Evolutionary conservation across 164 flowering plant genomes (phyloP).

Genomic region (Kingdonia uniflora): DNA sequence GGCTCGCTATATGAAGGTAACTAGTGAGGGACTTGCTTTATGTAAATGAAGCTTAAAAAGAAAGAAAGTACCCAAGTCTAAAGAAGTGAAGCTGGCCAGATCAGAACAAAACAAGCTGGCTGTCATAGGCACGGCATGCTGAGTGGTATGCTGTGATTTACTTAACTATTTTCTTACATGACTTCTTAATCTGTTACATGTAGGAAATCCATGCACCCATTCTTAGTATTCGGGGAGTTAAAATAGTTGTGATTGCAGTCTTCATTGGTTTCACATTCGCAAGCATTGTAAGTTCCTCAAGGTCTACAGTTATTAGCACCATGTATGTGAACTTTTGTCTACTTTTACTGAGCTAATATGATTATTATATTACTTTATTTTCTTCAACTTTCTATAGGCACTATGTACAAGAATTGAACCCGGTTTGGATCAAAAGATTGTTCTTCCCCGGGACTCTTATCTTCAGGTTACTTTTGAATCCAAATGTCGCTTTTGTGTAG

Average conservation of each 20-base stretch:
- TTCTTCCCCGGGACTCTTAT: constrained; percentile 94
- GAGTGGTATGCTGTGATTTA: background rate
- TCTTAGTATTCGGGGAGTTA: constrained; percentile 74
- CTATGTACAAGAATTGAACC: constrained; percentile 86
- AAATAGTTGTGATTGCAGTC: constrained; percentile 54
- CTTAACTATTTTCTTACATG: too few species aligned
- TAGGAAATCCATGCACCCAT: constrained; percentile 92
- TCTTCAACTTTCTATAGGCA: constrained; percentile 34
- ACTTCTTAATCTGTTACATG: constrained; percentile 8
- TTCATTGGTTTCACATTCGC: constrained; percentile 69
- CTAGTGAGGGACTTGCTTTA: background rate
- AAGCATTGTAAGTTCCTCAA: constrained; percentile 73
- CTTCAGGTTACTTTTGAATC: constrained; percentile 60
- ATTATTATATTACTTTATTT: background rate
- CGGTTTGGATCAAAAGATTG: constrained; percentile 90
- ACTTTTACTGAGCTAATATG: background rate
- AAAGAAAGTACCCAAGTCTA: too few species aligned
- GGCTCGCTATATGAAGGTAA: constrained; percentile 88
- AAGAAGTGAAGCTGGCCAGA: too few species aligned
- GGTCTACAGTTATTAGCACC: too few species aligned
- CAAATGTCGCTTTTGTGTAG: background rate
- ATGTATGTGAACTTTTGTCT: too few species aligned
- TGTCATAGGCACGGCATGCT: background rate
- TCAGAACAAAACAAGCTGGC: too few species aligned
- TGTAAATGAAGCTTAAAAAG: background rate